phyloP scores from a whole-genome alignment of 2,329 filamentous ascomycete genomes.

The Calonectria pseudoreteaudii region DNA sequence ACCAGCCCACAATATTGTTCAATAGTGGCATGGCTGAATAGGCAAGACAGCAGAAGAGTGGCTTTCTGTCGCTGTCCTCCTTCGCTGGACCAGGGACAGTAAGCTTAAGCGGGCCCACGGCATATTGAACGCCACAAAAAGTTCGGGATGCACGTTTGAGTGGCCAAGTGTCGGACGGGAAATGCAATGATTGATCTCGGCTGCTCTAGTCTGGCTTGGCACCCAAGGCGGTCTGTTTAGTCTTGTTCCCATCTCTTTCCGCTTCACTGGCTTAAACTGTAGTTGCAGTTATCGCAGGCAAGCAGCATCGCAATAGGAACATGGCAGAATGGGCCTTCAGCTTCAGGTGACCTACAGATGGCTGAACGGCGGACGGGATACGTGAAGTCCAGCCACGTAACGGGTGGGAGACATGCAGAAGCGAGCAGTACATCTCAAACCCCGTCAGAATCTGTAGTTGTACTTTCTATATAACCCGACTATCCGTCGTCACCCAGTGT shows the following conservation, averaged over 20 bases:
- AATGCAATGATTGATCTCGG: background rate
- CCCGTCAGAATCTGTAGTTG: background rate
- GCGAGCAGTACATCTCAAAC: rapidly evolving
- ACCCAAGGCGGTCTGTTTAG: background rate
- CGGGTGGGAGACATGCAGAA: background rate
- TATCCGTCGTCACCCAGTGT: background rate
- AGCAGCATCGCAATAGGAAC: background rate
- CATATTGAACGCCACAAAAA: background rate
- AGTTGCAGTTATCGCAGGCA: background rate
- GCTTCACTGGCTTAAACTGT: no score
- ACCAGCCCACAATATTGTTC: background rate
- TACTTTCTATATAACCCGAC: background rate
- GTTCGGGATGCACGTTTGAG: background rate
- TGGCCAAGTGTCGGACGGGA: background rate
- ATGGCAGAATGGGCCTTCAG: background rate
- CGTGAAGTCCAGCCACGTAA: background rate
- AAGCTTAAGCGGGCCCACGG: background rate
- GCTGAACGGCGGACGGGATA: background rate
- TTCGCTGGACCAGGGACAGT: background rate
- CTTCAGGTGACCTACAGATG: background rate
- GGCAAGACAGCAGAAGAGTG: background rate
- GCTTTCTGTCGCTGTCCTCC: background rate
- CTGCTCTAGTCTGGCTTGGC: background rate
- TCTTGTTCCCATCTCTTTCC: background rate
- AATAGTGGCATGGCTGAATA: background rate